Conservation (phyloP, 2,329 filamentous ascomycete genomes). For the Trichoderma polysporum region DNA sequence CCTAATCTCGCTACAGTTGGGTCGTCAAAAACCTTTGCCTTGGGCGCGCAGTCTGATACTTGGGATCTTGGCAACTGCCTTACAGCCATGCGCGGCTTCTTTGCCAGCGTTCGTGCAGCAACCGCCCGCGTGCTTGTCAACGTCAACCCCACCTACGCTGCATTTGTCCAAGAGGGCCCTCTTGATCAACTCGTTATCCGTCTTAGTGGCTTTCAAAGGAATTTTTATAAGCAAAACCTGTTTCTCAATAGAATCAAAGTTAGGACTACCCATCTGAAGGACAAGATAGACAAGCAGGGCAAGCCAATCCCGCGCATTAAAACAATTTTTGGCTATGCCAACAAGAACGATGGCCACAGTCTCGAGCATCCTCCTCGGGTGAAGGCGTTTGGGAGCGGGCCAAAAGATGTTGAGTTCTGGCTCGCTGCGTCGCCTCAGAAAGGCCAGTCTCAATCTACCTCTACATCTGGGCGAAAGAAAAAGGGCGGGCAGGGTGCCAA, state of each 20-base stretch:
- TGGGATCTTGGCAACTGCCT: slow-evolving; percentile 32
- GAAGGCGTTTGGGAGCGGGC: slow-evolving; percentile 42
- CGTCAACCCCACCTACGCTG: slow-evolving; percentile 37
- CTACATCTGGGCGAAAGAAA: slow-evolving; percentile 6
- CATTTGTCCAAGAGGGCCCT: slow-evolving; percentile 33
- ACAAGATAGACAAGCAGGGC: slow-evolving; percentile 33
- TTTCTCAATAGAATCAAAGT: slow-evolving; percentile 42
- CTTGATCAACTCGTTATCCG: slow-evolving; percentile 27
- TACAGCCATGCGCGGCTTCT: slow-evolving; percentile 32
- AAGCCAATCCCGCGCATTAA: slow-evolving; percentile 39
- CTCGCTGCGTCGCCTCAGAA: slow-evolving; percentile 29
- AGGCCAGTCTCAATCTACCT: slow-evolving; percentile 22
- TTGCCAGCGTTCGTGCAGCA: slow-evolving; percentile 24
- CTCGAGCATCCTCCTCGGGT: slow-evolving; percentile 31
- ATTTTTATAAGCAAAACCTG: slow-evolving; percentile 28
- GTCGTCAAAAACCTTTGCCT: slow-evolving; percentile 31
- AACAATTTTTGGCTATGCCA: slow-evolving; percentile 39
- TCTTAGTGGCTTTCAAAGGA: not conserved
- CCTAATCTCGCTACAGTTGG: slow-evolving; percentile 31
- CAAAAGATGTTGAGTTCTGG: slow-evolving; percentile 57
- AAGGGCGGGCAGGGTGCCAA: slow-evolving; percentile 21
- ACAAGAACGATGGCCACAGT: slow-evolving; percentile 33
- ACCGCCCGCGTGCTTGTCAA: slow-evolving; percentile 23
- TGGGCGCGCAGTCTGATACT: slow-evolving; percentile 6
- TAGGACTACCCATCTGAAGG: slow-evolving; percentile 39